Conservation (phyloP, 306 rosid genomes). For the Neltuma alba region DNA sequence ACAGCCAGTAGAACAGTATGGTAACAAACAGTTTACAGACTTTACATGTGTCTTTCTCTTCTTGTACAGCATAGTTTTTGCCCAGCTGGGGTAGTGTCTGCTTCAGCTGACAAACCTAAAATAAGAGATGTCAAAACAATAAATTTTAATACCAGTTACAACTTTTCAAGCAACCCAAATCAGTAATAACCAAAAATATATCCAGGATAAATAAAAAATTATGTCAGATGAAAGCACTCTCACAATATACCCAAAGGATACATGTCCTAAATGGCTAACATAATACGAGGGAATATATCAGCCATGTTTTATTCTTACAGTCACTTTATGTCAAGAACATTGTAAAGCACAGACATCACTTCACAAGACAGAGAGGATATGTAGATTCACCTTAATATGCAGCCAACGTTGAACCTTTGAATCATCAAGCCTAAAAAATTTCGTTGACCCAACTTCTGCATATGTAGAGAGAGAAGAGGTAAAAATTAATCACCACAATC, state of each 20-base stretch:
- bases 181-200: slow-evolving; percentile 23
- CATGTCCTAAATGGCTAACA: slow-evolving; percentile 10
- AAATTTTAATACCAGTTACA: slow-evolving; percentile 13
- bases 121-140: slow-evolving; percentile 34
- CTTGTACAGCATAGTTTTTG: slow-evolving; percentile 82
- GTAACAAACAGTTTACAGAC: slow-evolving; percentile 18
- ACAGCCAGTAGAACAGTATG: slow-evolving; percentile 29
- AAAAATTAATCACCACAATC: slow-evolving; percentile 25
- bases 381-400: slow-evolving; percentile 66
- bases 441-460: slow-evolving; percentile 83
- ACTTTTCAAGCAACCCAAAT: slow-evolving; percentile 21
- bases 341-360: slow-evolving; percentile 10
- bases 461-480: slow-evolving; percentile 27
- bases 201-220: slow-evolving; percentile 8
- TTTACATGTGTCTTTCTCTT: slow-evolving; percentile 78
- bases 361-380: slow-evolving; percentile 12
- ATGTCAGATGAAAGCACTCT: slow-evolving; percentile 29
- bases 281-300: slow-evolving; percentile 14
- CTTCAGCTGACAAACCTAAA: slow-evolving; percentile 78
- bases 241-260: slow-evolving; percentile 20
- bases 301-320: slow-evolving; percentile 8
- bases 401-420: slow-evolving; percentile 85
- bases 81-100: slow-evolving; percentile 71
- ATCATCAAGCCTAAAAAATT: slow-evolving; percentile 90
- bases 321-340: slow-evolving; percentile 14